Evolutionary conservation across 345 rosid genomes (phyloP).

Genomic region (Fremontodendron californicum): DNA sequence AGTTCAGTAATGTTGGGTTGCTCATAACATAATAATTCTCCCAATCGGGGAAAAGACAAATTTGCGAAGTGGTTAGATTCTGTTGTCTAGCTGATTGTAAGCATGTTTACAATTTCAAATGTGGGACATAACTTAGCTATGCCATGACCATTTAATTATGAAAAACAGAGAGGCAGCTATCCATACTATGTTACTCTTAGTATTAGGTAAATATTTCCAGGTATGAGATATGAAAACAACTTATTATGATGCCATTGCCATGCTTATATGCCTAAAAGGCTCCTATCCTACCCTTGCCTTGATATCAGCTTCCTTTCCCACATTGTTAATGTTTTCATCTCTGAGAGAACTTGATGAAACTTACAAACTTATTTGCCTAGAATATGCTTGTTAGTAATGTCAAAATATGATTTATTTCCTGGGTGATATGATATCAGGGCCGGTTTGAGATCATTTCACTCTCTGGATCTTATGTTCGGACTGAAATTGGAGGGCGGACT

Average conservation of each 20-base stretch:
- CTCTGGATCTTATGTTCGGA: conserved; percentile 77
- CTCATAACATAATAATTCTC: background rate
- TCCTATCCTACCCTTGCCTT: background rate
- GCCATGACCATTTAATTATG: background rate
- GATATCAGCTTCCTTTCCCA: background rate
- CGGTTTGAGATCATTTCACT: no score
- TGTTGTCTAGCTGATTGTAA: background rate
- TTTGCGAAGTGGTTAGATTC: background rate
- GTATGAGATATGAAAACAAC: background rate
- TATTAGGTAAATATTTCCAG: no score
- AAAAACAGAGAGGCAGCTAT: background rate
- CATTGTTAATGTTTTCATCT: background rate
- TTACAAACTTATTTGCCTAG: background rate
- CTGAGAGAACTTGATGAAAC: background rate
- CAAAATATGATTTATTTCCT: conserved; percentile 5
- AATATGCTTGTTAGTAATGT: background rate
- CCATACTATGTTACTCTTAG: background rate
- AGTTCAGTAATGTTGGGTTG: background rate
- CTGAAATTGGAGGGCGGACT: conserved; percentile 65
- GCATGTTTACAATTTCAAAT: background rate
- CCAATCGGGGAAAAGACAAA: background rate
- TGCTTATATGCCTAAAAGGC: background rate
- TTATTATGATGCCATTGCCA: background rate
- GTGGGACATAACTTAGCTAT: background rate
- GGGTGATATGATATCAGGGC: conserved; percentile 47